Evolutionary conservation across 345 rosid species (phyloP).

Genomic region (Clarkia xantiana): DNA sequence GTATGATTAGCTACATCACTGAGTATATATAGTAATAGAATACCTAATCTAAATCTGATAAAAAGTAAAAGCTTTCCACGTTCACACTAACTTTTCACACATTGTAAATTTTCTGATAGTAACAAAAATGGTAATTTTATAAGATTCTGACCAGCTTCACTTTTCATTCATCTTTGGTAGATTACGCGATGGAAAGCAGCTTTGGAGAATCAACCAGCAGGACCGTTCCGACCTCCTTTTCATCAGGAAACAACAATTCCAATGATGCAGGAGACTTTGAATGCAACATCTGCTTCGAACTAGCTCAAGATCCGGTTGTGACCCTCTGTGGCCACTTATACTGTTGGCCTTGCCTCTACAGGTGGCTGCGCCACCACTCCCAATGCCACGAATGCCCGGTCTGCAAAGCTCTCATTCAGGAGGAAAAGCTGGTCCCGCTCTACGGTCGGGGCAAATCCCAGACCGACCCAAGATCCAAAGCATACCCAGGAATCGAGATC

Average conservation of each 20-base stretch:
- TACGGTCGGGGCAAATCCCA: slow-evolving; percentile 81
- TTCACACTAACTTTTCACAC: too few relatives aligned
- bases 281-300: slow-evolving; percentile 89
- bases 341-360: slow-evolving; percentile 88
- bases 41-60: too few relatives aligned
- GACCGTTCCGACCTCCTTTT: slow-evolving; percentile 20
- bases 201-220: slow-evolving; percentile 37
- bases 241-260: slow-evolving; percentile 12
- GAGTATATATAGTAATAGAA: too few relatives aligned
- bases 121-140: too few relatives aligned
- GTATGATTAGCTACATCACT: too few relatives aligned
- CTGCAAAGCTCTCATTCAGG: slow-evolving; percentile 81
- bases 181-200: slow-evolving; percentile 32
- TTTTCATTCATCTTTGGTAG: background rate
- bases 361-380: slow-evolving; percentile 77
- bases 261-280: slow-evolving; percentile 71
- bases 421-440: slow-evolving; percentile 88
- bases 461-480: slow-evolving; percentile 58
- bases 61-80: too few relatives aligned
- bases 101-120: too few relatives aligned
- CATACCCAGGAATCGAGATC: slow-evolving; percentile 50
- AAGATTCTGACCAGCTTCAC: too few relatives aligned
- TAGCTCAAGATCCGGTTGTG: slow-evolving; percentile 78
- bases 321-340: slow-evolving; percentile 88
- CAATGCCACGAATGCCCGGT: slow-evolving; percentile 85